Conservation (phyloP, 805 yeast species). For the Myxozyma vanderwaltii region DNA sequence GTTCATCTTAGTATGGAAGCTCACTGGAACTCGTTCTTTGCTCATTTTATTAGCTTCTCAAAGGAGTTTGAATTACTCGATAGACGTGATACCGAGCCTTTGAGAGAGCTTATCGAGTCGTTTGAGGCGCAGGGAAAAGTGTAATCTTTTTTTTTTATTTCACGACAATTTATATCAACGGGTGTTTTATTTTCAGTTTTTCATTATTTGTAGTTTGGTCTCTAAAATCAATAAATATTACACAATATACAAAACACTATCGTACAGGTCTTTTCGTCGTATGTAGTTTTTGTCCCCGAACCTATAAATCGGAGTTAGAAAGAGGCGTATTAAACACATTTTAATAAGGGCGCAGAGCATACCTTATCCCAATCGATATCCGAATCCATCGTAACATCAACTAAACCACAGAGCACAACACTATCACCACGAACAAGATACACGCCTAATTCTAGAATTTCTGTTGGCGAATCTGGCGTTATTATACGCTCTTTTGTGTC, state of each 20-base stretch:
- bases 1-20: constrained; percentile 93
- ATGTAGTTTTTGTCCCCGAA: constrained; percentile 25
- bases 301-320: constrained; percentile 12
- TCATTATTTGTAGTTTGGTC: not conserved
- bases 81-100: constrained; percentile 74
- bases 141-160: not conserved
- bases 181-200: not conserved
- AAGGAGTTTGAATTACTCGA: constrained; percentile 84
- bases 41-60: constrained; percentile 86
- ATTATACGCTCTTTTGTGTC: constrained; percentile 35
- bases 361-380: constrained; percentile 38
- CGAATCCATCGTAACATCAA: constrained; percentile 34
- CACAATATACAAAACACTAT: not conserved
- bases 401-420: constrained; percentile 38
- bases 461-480: constrained; percentile 34
- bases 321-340: not conserved
- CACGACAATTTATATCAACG: no score
- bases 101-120: constrained; percentile 71
- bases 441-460: constrained; percentile 34
- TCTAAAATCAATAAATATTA: not conserved
- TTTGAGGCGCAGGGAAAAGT: constrained; percentile 81
- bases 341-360: not conserved
- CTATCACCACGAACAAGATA: constrained; percentile 37
- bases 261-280: constrained; percentile 19
- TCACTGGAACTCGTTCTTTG: constrained; percentile 96